These are phyloP conservation scores for Trichomonas vaginalis DNA, from an alignment of 208 protist genomes.

Conservation along the genomic window DNA sequence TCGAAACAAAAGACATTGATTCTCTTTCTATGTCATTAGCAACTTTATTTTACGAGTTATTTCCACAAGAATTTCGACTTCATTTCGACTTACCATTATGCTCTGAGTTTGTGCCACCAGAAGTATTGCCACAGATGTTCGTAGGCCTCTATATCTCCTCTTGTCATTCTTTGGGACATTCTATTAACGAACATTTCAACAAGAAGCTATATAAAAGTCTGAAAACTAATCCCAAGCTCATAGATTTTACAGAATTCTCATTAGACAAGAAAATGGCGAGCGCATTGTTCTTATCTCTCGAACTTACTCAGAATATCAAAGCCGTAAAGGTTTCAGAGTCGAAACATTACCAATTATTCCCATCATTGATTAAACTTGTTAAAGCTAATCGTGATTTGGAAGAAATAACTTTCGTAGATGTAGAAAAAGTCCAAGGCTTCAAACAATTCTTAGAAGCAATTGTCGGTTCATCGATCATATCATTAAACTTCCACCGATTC, in stretches of 20 bases:
- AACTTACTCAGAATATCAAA: not conserved
- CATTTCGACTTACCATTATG: not conserved
- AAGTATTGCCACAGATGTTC: not conserved
- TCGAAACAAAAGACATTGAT: not conserved
- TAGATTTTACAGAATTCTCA: not conserved
- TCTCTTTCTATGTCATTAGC: not conserved
- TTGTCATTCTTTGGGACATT: not conserved
- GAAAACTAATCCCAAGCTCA: not conserved
- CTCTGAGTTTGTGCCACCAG: not conserved
- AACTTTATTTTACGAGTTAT: not conserved
- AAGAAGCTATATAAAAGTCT: not conserved
- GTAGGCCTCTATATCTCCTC: not conserved
- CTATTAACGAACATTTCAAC: not conserved
- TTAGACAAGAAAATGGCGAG: not conserved
- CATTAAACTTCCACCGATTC: not conserved
- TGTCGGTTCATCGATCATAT: not conserved
- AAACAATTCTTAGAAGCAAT: not conserved
- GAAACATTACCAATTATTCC: not conserved
- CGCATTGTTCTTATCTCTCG: not conserved
- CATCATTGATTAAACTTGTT: not conserved
- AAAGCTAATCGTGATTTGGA: not conserved
- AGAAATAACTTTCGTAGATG: not conserved
- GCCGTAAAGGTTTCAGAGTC: not conserved
- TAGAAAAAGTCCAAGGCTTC: not conserved
- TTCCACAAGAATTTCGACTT: not conserved